Conservation (phyloP, 2,329 filamentous ascomycete genomes). For the Arthrobotrys conoides region DNA sequence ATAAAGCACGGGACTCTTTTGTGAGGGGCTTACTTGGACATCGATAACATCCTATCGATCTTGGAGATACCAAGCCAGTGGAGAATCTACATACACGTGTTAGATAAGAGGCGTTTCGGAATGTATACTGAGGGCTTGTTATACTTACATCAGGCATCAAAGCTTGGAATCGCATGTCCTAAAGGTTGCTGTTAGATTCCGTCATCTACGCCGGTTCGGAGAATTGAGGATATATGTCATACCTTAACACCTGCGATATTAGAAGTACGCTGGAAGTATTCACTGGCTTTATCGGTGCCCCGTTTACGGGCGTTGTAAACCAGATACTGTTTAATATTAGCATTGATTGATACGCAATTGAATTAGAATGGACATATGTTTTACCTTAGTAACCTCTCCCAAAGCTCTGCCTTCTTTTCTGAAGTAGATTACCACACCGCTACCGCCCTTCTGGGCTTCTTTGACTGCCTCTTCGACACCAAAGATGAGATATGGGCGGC, state of each 20-base stretch:
- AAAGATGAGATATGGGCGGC: slow-evolving; percentile 93
- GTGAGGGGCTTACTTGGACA: slow-evolving; percentile 82
- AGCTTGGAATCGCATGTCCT: slow-evolving; percentile 94
- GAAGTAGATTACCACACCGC: slow-evolving; percentile 98
- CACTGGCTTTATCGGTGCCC: slow-evolving; percentile 82
- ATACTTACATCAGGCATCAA: slow-evolving; percentile 83
- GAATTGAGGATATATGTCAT: slow-evolving; percentile 64
- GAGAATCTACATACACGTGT: slow-evolving; percentile 73
- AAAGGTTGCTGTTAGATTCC: slow-evolving; percentile 59
- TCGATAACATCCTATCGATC: slow-evolving; percentile 97
- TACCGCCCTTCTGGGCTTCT: slow-evolving; percentile 93
- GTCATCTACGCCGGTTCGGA: slow-evolving; percentile 14
- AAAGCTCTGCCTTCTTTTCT: slow-evolving; percentile 95
- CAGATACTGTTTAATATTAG: slow-evolving; percentile 65
- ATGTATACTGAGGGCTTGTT: neutral
- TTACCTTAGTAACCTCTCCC: slow-evolving; percentile 94
- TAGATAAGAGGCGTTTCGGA: slow-evolving; percentile 10
- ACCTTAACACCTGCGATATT: slow-evolving; percentile 96
- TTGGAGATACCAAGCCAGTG: slow-evolving; percentile 99
- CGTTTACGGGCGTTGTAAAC: slow-evolving; percentile 86
- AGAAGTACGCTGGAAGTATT: slow-evolving; percentile 92
- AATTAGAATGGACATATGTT: neutral
- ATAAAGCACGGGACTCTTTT: slow-evolving; percentile 62
- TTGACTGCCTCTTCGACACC: slow-evolving; percentile 98
- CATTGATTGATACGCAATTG: neutral